A percentile compares a stretch with the other conserved stretches of the same genome.
phyloP scores from a whole-genome alignment of 2,329 filamentous ascomycete species.

The Lachnellula suecica region DNA sequence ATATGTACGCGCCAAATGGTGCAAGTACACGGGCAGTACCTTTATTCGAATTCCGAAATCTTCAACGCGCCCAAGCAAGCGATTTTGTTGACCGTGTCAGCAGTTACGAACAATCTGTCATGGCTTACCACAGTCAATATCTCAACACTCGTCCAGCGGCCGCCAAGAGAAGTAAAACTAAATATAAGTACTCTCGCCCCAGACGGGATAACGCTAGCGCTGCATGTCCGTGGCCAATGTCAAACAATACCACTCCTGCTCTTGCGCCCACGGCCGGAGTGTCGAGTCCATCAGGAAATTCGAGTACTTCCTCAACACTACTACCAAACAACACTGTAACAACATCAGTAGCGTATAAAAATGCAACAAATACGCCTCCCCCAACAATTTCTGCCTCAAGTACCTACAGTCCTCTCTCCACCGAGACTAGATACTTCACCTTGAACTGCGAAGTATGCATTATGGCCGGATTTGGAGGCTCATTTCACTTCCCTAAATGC shows the following conservation, averaged over 20 bases:
- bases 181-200: neutral
- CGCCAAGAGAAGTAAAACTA: neutral
- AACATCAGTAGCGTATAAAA: neutral
- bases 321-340: too few species aligned
- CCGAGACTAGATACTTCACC: neutral
- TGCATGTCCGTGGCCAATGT: neutral
- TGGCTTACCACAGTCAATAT: neutral
- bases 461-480: neutral
- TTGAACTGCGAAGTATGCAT: neutral
- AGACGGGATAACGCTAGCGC: neutral
- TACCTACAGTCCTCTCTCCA: neutral
- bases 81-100: neutral
- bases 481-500: neutral
- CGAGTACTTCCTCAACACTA: too few species aligned
- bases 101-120: neutral
- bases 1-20: neutral
- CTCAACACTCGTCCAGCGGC: neutral
- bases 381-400: neutral
- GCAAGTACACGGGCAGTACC: neutral
- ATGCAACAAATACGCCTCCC: too few species aligned
- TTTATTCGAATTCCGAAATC: neutral
- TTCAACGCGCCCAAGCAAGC: neutral
- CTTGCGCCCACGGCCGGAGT: too few species aligned
- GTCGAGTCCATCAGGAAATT: too few species aligned
- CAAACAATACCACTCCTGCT: too few species aligned